phyloP scores from a whole-genome alignment of 1,284 basidiomycete species.

The Mycena sp. region DNA sequence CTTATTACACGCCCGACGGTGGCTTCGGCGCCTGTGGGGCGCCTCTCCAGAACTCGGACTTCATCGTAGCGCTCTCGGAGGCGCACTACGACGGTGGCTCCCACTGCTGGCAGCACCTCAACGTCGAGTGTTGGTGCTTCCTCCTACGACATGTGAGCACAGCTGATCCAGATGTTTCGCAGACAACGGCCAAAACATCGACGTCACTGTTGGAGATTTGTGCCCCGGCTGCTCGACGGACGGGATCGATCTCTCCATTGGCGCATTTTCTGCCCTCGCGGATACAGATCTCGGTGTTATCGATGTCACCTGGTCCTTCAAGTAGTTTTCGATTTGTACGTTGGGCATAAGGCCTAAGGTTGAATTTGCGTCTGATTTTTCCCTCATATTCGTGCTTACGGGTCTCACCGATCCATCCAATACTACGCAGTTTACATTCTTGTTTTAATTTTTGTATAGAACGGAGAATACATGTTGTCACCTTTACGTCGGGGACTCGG shows the following conservation, averaged over 20 bases:
- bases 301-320: background rate
- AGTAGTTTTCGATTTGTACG: too few relatives aligned
- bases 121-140: conserved; percentile 24
- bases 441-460: too few relatives aligned
- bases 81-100: conserved; percentile 22
- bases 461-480: too few relatives aligned
- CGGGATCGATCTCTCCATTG: conserved; percentile 4
- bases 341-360: too few relatives aligned
- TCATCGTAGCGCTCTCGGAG: conserved; percentile 31
- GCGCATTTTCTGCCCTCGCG: background rate
- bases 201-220: conserved; percentile 1
- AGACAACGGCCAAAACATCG: background rate
- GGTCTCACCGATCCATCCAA: too few relatives aligned
- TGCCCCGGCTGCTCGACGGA: conserved; percentile 14
- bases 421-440: too few relatives aligned
- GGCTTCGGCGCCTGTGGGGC: conserved; percentile 29
- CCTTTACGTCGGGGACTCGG: too few relatives aligned
- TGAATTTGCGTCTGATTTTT: too few relatives aligned
- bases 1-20: conserved; percentile 6
- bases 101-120: conserved; percentile 30
- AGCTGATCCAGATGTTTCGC: background rate
- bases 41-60: conserved; percentile 27
- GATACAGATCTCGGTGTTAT: background rate
- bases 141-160: too few relatives aligned
- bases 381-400: too few relatives aligned